Conservation (phyloP, 306 rosid genomes). For the Prunus padus region DNA sequence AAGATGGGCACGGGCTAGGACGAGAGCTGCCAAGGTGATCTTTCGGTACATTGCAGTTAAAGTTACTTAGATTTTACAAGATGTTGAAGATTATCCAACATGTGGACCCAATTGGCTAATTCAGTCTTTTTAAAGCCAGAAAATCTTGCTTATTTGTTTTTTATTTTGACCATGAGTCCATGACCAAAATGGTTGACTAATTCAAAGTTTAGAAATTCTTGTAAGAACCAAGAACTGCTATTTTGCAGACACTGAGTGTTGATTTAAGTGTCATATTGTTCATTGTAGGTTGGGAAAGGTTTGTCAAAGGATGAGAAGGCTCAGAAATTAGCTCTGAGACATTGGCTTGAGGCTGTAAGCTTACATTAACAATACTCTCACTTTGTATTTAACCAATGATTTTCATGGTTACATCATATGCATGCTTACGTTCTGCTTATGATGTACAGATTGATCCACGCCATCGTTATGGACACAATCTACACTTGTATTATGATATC, state of each 20-base stretch:
- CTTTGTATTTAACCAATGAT: neutral
- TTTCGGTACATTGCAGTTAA: neutral
- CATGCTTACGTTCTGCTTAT: conserved; percentile 7
- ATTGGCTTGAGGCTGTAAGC: conserved; percentile 98
- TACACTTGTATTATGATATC: conserved; percentile 59
- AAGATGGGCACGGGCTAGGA: conserved; percentile 77
- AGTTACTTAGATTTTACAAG: neutral
- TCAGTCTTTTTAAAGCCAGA: conserved; percentile 4
- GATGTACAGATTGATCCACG: conserved; percentile 71
- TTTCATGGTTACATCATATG: neutral
- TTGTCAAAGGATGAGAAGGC: conserved; percentile 79
- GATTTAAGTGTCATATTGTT: neutral
- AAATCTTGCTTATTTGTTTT: conserved; percentile 10
- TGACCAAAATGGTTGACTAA: conserved; percentile 26
- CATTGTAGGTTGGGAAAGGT: conserved; percentile 85
- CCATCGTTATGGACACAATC: conserved; percentile 88
- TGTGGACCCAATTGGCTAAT: conserved; percentile 4
- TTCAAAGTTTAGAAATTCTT: conserved; percentile 30
- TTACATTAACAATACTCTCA: neutral
- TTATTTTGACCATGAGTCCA: conserved; percentile 40
- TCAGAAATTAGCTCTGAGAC: conserved; percentile 67
- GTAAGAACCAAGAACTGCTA: neutral
- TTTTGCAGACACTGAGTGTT: neutral
- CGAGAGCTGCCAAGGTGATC: conserved; percentile 81
- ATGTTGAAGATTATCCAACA: neutral